Percentiles rank a stretch among this genome's conserved stretches.
phyloP scores from a whole-genome alignment of 805 yeast genomes.

The Maudiozyma bulderi region DNA sequence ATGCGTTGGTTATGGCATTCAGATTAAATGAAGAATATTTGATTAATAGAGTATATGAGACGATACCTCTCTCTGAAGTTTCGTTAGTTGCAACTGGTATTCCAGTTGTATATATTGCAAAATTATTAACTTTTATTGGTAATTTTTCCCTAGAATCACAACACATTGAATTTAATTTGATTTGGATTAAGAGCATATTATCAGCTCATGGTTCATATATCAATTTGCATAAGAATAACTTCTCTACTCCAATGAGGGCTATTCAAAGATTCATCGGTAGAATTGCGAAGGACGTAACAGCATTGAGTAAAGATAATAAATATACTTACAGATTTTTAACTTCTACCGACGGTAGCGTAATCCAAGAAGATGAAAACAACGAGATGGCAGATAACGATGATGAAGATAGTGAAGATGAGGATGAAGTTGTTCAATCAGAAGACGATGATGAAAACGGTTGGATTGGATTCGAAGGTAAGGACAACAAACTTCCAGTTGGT shows the following conservation, averaged over 20 bases:
- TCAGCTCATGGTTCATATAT: slow-evolving; percentile 72
- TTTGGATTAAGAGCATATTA: slow-evolving; percentile 69
- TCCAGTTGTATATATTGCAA: slow-evolving; percentile 68
- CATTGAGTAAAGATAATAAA: slow-evolving; percentile 43
- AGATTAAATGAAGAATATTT: slow-evolving; percentile 75
- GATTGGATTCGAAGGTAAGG: slow-evolving; percentile 26
- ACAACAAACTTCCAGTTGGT: slow-evolving; percentile 15
- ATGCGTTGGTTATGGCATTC: slow-evolving; percentile 86
- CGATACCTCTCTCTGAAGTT: slow-evolving; percentile 62
- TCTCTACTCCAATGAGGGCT: slow-evolving; percentile 54
- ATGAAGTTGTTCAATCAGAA: slow-evolving; percentile 19
- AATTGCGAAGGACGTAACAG: slow-evolving; percentile 63
- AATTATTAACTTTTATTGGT: slow-evolving; percentile 61
- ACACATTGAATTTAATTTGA: slow-evolving; percentile 73
- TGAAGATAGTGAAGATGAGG: slow-evolving; percentile 23
- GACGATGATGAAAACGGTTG: slow-evolving; percentile 33
- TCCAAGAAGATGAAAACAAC: slow-evolving; percentile 23
- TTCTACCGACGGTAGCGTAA: slow-evolving; percentile 22
- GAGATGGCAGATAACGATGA: slow-evolving; percentile 23
- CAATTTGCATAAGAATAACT: slow-evolving; percentile 48
- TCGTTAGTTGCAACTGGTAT: slow-evolving; percentile 54
- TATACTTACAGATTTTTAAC: slow-evolving; percentile 46
- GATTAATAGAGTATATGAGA: slow-evolving; percentile 63
- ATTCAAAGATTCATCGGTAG: slow-evolving; percentile 68
- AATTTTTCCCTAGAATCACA: slow-evolving; percentile 56